Percentiles rank a stretch among this genome's conserved stretches.
These are phyloP conservation scores for Ploettnerulaceae sp. DNA, from an alignment of 2,329 filamentous ascomycete genomes.

Conservation along the genomic window DNA sequence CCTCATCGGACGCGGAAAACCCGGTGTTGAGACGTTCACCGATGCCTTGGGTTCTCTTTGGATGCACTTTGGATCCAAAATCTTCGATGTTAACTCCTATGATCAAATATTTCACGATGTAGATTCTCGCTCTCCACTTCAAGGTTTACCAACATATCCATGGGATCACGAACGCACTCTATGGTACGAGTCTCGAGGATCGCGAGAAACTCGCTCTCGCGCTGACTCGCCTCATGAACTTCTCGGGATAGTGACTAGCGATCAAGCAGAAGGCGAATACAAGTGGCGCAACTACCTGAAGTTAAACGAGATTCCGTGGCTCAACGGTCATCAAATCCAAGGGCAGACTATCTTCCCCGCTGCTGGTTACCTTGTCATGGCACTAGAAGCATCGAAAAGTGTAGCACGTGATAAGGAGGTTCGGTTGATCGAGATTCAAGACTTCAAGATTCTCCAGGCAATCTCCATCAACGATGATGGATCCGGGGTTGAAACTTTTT, in stretches of 20 bases:
- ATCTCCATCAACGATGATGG: slow-evolving; percentile 11
- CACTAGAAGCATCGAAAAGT: slow-evolving; percentile 38
- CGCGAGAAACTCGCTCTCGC: not conserved
- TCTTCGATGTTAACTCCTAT: slow-evolving; percentile 10
- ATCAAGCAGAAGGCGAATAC: slow-evolving; percentile 3
- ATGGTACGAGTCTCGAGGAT: slow-evolving; percentile 18
- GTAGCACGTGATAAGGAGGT: not conserved
- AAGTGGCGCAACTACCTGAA: slow-evolving; percentile 17
- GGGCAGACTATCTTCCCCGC: slow-evolving; percentile 39
- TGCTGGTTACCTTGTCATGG: slow-evolving; percentile 44
- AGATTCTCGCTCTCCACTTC: not conserved
- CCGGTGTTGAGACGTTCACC: slow-evolving; percentile 19
- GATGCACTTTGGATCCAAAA: slow-evolving; percentile 20
- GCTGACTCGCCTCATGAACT: slow-evolving; percentile 10
- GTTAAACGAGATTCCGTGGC: slow-evolving; percentile 38
- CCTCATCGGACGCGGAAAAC: slow-evolving; percentile 7
- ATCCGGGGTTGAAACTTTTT: slow-evolving; percentile 5
- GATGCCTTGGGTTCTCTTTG: slow-evolving; percentile 24
- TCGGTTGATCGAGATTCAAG: slow-evolving; percentile 35
- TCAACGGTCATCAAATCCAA: slow-evolving; percentile 40
- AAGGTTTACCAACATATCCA: slow-evolving; percentile 17
- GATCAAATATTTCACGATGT: not conserved
- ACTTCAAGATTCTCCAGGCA: slow-evolving; percentile 18
- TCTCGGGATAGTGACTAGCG: slow-evolving; percentile 10
- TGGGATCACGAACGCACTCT: slow-evolving; percentile 16